Evolutionary conservation across 148 eudicot genomes (phyloP).

Genomic region (Pharnaceum exiguum): DNA sequence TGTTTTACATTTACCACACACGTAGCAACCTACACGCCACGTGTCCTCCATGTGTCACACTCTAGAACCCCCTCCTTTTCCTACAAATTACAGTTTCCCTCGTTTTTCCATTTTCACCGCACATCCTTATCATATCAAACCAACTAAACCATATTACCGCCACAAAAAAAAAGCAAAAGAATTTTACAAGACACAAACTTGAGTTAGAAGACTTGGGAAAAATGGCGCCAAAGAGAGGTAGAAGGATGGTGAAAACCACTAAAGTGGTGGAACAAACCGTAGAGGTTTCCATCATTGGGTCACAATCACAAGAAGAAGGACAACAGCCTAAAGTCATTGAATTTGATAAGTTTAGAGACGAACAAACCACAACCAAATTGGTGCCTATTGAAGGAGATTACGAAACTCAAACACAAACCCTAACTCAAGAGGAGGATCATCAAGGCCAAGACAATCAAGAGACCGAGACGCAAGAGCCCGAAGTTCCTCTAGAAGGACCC

Average conservation of each 20-base stretch:
- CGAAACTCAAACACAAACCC: neutral
- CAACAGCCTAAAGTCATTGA: neutral
- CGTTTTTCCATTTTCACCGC: neutral
- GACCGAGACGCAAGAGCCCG: slow-evolving; percentile 25
- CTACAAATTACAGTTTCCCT: neutral
- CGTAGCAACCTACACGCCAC: slow-evolving; percentile 34
- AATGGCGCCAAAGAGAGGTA: slow-evolving; percentile 60
- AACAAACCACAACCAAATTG: slow-evolving; percentile 12
- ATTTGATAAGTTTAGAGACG: slow-evolving; percentile 2
- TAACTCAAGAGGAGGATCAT: neutral
- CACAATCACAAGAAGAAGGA: slow-evolving; percentile 19
- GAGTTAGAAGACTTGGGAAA: neutral
- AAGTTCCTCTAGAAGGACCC: slow-evolving; percentile 24
- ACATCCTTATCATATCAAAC: too few species aligned
- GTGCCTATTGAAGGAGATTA: slow-evolving; percentile 22
- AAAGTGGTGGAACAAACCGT: slow-evolving; percentile 51
- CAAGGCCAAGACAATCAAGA: neutral
- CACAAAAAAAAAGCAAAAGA: neutral
- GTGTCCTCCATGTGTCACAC: slow-evolving; percentile 31
- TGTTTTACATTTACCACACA: slow-evolving; percentile 36
- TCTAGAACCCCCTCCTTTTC: neutral
- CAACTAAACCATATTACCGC: neutral
- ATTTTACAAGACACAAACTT: neutral
- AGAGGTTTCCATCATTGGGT: slow-evolving; percentile 19
- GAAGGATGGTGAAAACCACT: slow-evolving; percentile 41